These are phyloP conservation scores for Yamadazyma aaseri DNA, from an alignment of 1,139 yeast genomes.

Conservation along the genomic window DNA sequence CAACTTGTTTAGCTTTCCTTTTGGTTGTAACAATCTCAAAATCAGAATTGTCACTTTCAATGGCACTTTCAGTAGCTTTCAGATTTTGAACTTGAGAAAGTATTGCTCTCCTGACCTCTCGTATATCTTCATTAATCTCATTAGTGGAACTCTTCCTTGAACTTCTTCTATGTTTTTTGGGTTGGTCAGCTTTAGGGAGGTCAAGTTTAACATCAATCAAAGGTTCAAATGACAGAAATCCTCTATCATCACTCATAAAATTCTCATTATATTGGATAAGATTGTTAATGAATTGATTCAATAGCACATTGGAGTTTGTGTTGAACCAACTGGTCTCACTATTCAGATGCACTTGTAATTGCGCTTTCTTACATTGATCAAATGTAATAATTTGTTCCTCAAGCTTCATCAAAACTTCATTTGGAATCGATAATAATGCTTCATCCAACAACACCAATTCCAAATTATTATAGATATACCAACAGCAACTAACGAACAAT, in stretches of 20 bases:
- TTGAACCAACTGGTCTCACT: slow-evolving; percentile 19
- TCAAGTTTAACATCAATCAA: slow-evolving; percentile 41
- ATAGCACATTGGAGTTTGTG: slow-evolving; percentile 20
- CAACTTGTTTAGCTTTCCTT: slow-evolving; percentile 10
- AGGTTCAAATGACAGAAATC: slow-evolving; percentile 45
- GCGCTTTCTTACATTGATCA: slow-evolving; percentile 24
- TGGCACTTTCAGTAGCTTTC: slow-evolving; percentile 9
- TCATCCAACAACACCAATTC: slow-evolving; percentile 60
- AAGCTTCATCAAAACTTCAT: slow-evolving; percentile 25
- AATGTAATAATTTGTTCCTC: slow-evolving; percentile 30
- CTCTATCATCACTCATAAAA: slow-evolving; percentile 49
- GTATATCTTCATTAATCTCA: slow-evolving; percentile 19
- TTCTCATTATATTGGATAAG: slow-evolving; percentile 41
- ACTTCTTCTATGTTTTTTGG: slow-evolving; percentile 20
- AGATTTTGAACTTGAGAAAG: slow-evolving; percentile 3
- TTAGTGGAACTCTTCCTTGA: slow-evolving; percentile 28
- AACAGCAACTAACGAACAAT: slow-evolving; percentile 58
- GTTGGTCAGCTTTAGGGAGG: slow-evolving; percentile 13
- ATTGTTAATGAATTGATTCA: slow-evolving; percentile 34
- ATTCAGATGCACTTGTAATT: slow-evolving; percentile 14
- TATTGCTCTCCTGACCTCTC: slow-evolving; percentile 21
- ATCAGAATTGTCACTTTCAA: slow-evolving; percentile 25
- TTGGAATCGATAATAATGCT: slow-evolving; percentile 27
- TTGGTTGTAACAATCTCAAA: slow-evolving; percentile 31
- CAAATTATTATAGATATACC: slow-evolving; percentile 68